Evolutionary conservation across 345 rosid species (phyloP), one percentile per base, ranked within the genome.

Genomic region (Nasturtium officinale): DNA sequence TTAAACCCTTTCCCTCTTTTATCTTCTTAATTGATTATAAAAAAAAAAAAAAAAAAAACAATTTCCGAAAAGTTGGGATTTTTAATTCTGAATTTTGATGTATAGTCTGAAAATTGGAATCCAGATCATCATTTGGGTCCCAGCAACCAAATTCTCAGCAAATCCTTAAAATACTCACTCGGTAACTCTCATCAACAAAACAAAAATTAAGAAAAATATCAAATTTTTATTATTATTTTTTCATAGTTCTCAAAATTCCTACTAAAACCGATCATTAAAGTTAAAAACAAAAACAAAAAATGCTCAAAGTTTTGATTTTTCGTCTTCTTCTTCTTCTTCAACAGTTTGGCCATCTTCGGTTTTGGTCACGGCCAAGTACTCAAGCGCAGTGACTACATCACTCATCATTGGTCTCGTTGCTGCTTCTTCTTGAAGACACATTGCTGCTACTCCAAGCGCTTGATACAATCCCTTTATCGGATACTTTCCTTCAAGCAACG

Each of bases 361-460:
- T 5, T 75, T 82, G 61, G 67, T 56, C 23, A 72, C 45, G 6
- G 85, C 80, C 67, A 90, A 82, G 71, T 48, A 85, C 81, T 90
- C 90, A 0, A 90, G 85, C 60, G 94, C 96, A 11, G 88, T 78
- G 11, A 90, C 96, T 26, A 88, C 96, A 69, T 90, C 96, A 12
- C 89, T 84, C 89, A 90, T 90, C 76, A 80, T 53, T 9, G 96
- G 96, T 54, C 96, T 65, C 2, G 83, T 82, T 3, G 33, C 45
- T 32, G 85, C 94, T 68, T 87, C 96, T 68, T 86, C 96, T 72
- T 90, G 96, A 21, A 90, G 84, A 67, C 96, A 90, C 96, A 90
- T 87, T 7, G 94, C 90, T 72, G 96, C 91, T 5, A 90, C 75
- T 20, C 94, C 96, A 74, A 90, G 89, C 35, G 94, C 94, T 81